A percentile compares a stretch with the other conserved stretches of the same genome.
Evolutionary conservation across 805 yeast genomes (phyloP).

Genomic region (Saccharomyces kudriavzevii): DNA sequence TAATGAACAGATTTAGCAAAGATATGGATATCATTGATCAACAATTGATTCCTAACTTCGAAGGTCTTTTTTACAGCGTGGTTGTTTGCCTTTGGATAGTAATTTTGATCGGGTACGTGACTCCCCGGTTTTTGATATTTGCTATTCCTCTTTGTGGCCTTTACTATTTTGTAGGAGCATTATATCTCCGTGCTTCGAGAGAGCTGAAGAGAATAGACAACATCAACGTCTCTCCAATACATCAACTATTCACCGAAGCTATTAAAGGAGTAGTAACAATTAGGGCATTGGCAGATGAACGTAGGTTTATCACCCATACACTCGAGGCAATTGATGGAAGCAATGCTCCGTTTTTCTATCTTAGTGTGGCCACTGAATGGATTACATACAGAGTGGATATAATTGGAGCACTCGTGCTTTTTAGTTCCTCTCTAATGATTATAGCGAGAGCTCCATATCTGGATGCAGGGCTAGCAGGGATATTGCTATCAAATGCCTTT

Average conservation of each 20-base stretch:
- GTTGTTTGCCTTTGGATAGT: conserved; percentile 56
- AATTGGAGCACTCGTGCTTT: conserved; percentile 67
- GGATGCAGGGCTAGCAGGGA: conserved; percentile 89
- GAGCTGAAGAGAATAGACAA: conserved; percentile 73
- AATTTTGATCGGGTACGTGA: conserved; percentile 57
- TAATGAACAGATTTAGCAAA: conserved; percentile 85
- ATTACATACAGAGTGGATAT: conserved; percentile 66
- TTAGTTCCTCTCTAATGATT: conserved; percentile 54
- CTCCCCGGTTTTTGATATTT: conserved; percentile 69
- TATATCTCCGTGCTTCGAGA: conserved; percentile 66
- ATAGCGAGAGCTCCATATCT: conserved; percentile 23
- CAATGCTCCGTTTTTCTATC: conserved; percentile 77
- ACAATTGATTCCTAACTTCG: conserved; percentile 67
- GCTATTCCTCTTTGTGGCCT: conserved; percentile 50
- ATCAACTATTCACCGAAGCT: conserved; percentile 86
- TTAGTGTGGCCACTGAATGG: conserved; percentile 91
- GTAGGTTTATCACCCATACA: conserved; percentile 49
- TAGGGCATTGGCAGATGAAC: conserved; percentile 83
- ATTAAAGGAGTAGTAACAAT: conserved; percentile 79
- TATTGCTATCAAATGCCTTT: conserved; percentile 78
- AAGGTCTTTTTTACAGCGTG: conserved; percentile 52
- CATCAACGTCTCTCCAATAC: conserved; percentile 79
- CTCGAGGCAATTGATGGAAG: conserved; percentile 64
- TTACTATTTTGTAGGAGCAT: conserved; percentile 54
- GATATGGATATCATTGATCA: conserved; percentile 87